Base-by-base conservation (phyloP, 2,329 filamentous ascomycete genomes). In the Diplodia intermedia region DNA sequence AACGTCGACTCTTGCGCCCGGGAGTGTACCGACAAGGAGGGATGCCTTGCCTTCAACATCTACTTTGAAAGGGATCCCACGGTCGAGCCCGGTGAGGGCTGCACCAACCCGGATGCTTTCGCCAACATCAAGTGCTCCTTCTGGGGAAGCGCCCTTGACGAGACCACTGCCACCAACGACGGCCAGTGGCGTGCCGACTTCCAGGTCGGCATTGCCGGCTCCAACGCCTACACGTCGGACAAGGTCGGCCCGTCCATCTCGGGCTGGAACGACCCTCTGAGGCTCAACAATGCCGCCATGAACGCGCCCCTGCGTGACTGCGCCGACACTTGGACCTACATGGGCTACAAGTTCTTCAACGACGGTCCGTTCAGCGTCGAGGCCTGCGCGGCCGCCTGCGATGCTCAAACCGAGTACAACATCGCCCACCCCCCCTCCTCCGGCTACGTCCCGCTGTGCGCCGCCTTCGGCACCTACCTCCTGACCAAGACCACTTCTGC, bases 391-490 rank as follows among this genome's bases (percentile, higher is more conserved):
- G 72, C 72, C 9, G 70, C 71, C 18, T 79, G 74, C 68, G 69
- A 67, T 12, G 55, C 55, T 14, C 65, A 70, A 36, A 65, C 31
- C 9, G 50, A 33, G 15, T 66, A 66, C 49, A 66, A 66, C 36
- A 56, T 20, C 43, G 53, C 57, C 20, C 49, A 66, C 9, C 62
- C 62, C 6, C 62, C 62, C 1, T 43, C 62, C 9, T 33, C 14
- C 14, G 62, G 62, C 7, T 55, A 63, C 3, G n/a, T 38, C 4
- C 56, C 31, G 18, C 20, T 55, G 4, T 79, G 76, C 71, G 72
- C 72, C 26, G 78, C 75, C 69, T 75, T 74, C 69, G 75, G 77
- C 65, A 77, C 76, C 2, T 78, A 78, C 68, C 57, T 76, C 7
- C 52, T 55, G 15, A 55, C 52, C 2, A 29, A 55, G 26, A 55